These are phyloP conservation scores for Aureobasidium vineae DNA, from an alignment of 2,329 filamentous ascomycete species.

Conservation along the genomic window DNA sequence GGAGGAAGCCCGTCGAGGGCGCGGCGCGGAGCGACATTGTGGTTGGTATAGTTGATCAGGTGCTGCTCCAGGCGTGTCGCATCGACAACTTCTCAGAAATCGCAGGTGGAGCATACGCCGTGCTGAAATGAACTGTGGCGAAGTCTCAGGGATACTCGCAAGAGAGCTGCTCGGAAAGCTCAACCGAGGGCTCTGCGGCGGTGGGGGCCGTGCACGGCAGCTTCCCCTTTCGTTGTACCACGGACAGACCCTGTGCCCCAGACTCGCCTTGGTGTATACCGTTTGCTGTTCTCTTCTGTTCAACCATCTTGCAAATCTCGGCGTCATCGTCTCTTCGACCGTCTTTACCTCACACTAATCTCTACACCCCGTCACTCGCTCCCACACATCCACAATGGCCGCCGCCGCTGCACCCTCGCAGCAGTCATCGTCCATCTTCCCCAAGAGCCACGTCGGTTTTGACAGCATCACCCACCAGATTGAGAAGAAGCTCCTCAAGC, in stretches of 20 bases:
- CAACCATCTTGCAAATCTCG: not conserved
- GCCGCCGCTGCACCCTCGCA: slow-evolving; percentile 57
- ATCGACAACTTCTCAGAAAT: slow-evolving; percentile 21
- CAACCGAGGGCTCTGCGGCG: slow-evolving; percentile 6
- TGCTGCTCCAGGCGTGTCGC: slow-evolving; percentile 1
- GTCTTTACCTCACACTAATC: not conserved
- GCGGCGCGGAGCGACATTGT: slow-evolving; percentile 43
- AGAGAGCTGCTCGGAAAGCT: not conserved
- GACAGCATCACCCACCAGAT: slow-evolving; percentile 99
- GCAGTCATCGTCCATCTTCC: slow-evolving; percentile 62
- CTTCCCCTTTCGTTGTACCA: slow-evolving; percentile 41
- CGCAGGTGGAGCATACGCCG: not conserved
- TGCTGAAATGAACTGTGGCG: not conserved
- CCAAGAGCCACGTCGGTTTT: slow-evolving; percentile 98
- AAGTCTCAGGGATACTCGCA: not conserved
- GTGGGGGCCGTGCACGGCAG: slow-evolving; percentile 31
- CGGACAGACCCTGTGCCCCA: slow-evolving; percentile 25
- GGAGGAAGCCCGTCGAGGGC: slow-evolving; percentile 44
- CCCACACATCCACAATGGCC: slow-evolving; percentile 53
- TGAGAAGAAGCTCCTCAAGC: slow-evolving; percentile 98
- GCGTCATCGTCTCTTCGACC: not conserved
- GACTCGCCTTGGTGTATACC: slow-evolving; percentile 22
- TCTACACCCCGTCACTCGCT: slow-evolving; percentile 9
- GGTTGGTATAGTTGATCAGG: not conserved
- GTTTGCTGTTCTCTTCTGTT: slow-evolving; percentile 1